phyloP scores from a whole-genome alignment of 148 eudicot genomes.

The Nyssa sinensis region DNA sequence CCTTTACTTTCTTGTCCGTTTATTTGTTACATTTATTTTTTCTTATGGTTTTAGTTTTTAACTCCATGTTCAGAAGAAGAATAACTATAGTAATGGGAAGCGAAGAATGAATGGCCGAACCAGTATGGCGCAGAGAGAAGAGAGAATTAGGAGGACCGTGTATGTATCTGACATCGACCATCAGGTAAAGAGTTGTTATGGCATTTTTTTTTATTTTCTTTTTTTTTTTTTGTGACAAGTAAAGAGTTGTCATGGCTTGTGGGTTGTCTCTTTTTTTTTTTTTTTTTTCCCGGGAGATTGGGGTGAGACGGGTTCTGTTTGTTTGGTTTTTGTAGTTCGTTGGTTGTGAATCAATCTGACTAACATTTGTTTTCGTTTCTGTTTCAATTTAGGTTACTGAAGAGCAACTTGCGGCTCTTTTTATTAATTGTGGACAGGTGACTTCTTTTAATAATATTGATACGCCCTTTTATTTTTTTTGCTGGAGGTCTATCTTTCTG shows the following conservation, averaged over 20 bases:
- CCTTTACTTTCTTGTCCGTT: background rate
- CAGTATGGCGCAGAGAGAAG: slow-evolving; percentile 83
- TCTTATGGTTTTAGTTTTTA: slow-evolving; percentile 12
- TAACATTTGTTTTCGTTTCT: background rate
- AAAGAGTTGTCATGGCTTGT: background rate
- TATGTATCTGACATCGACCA: slow-evolving; percentile 98
- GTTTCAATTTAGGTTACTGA: slow-evolving; percentile 58
- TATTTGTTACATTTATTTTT: background rate
- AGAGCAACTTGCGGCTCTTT: slow-evolving; percentile 71
- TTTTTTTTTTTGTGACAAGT: slow-evolving; percentile 46
- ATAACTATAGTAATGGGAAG: slow-evolving; percentile 50
- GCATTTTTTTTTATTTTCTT: slow-evolving; percentile 25
- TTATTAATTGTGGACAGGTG: slow-evolving; percentile 74
- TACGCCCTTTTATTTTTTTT: background rate
- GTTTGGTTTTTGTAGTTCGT: background rate
- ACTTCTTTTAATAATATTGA: background rate
- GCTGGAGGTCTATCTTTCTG: background rate
- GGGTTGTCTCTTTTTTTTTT: background rate
- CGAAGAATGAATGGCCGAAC: slow-evolving; percentile 75
- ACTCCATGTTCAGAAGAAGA: slow-evolving; percentile 52
- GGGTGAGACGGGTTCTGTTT: background rate
- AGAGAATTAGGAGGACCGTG: slow-evolving; percentile 78
- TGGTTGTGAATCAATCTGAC: slow-evolving; percentile 5
- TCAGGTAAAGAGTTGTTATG: slow-evolving; percentile 49
- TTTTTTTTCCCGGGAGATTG: background rate